Conservation (phyloP, 345 rosid species). For the Firmiana major region DNA sequence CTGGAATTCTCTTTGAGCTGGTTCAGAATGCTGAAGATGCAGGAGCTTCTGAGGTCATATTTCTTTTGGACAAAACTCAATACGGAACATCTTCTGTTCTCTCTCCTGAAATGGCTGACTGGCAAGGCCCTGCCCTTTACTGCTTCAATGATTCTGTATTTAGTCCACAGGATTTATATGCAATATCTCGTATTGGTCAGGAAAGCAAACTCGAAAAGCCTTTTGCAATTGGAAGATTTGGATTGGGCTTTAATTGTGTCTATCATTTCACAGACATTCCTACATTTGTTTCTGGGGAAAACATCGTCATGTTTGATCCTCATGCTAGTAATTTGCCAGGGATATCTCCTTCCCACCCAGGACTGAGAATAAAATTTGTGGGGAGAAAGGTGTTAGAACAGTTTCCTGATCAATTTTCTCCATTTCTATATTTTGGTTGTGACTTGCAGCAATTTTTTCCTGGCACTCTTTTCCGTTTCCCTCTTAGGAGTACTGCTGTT, state of each 20-base stretch:
- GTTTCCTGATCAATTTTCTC: conserved; percentile 96
- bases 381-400: conserved; percentile 89
- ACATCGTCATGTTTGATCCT: conserved; percentile 95
- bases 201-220: conserved; percentile 96
- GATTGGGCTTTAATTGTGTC: conserved; percentile 94
- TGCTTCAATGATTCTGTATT: conserved; percentile 94
- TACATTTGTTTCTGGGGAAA: conserved; percentile 92
- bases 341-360: conserved; percentile 94
- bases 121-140: conserved; percentile 98
- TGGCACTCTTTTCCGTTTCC: conserved; percentile 94
- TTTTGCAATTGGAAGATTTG: conserved; percentile 93
- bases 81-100: conserved; percentile 95
- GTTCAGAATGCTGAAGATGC: conserved; percentile 98
- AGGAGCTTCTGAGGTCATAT: conserved; percentile 86
- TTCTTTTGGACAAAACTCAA: conserved; percentile 90
- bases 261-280: conserved; percentile 97
- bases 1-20: conserved; percentile 89
- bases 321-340: conserved; percentile 94
- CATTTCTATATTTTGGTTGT: conserved; percentile 91
- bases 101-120: conserved; percentile 97
- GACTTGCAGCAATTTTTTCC: conserved; percentile 77
- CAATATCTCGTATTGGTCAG: conserved; percentile 97
- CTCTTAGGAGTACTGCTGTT: conserved; percentile 67
- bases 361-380: conserved; percentile 80
- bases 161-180: conserved; percentile 91